Evolutionary conservation across 2,329 filamentous ascomycete species (phyloP), one percentile per base, ranked within the genome.

Genomic region (Raffaelea ambrosiae): DNA sequence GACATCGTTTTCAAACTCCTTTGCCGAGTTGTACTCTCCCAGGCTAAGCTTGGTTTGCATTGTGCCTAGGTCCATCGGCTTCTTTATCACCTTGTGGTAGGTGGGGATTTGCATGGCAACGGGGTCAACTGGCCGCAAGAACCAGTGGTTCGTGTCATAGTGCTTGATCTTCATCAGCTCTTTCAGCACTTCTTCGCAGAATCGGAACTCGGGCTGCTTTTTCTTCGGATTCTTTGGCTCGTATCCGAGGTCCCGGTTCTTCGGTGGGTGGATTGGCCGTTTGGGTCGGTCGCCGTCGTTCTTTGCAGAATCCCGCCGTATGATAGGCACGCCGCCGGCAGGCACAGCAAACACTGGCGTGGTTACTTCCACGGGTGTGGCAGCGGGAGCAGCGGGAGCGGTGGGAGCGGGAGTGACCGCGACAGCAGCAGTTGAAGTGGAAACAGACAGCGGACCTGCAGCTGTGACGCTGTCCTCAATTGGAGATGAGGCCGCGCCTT

Each of bases 31-130:
- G 60, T 97, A 97, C 48, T 88, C 79, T 22, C 89, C 88, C 13
- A 73, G 73, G 56, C 84, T 80, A 38, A 96, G 73, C 66, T 94
- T 94, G 39, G 75, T 74, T 33, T 78, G 73, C 60, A 95, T 85
- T n/a, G 88, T 95, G 16, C 77, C 74, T 44, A 96, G 73, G 63
- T 98, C 91, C 91, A 97, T 98, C 0, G 93, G 93, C 62, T 90
- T 88, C 72, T 95, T 97, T 68, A 98, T 89, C 52, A 97, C 73
- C 59, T 85, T 88, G 63, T 93, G 88, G 63, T 98, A 98, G 21
- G 85, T 84, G 1, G 93, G 93, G 51, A 97, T 96, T 62, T 91
- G 89, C 47, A 97, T 71, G 1, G 90, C 91, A 33, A 97, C 90
- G 0, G 93, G 89, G 61, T 98, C 93, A 19, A 98, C 93, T 0